A percentile compares a stretch with the other conserved stretches of the same genome.
phyloP scores from a whole-genome alignment of 2,329 filamentous ascomycete genomes.

The Nakataea oryzae region DNA sequence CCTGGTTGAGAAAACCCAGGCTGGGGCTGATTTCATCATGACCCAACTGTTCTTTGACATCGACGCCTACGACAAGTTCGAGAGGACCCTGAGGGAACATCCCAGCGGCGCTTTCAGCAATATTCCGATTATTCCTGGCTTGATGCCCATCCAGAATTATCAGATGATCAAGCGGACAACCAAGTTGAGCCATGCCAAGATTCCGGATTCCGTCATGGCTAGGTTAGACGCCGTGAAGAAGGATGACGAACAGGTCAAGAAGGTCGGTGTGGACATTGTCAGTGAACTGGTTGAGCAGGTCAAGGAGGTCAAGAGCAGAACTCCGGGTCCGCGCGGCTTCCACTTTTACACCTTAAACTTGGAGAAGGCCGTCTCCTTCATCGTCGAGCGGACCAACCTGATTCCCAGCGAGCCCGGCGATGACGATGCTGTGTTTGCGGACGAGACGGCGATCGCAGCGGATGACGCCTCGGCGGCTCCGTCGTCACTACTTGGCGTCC shows the following conservation, averaged over 20 bases:
- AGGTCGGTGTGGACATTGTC: constrained; percentile 70
- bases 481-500: constrained; percentile 20
- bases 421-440: constrained; percentile 30
- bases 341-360: constrained; percentile 97
- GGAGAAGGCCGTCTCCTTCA: constrained; percentile 91
- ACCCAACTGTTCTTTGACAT: constrained; percentile 95
- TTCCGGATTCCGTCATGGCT: constrained; percentile 61
- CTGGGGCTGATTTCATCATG: constrained; percentile 96
- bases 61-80: constrained; percentile 70
- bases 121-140: constrained; percentile 82
- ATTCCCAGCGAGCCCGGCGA: constrained; percentile 48
- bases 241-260: constrained; percentile 75
- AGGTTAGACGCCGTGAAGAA: constrained; percentile 64
- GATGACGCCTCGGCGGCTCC: constrained; percentile 20
- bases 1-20: constrained; percentile 79
- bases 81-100: constrained; percentile 65
- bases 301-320: constrained; percentile 48
- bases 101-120: constrained; percentile 76
- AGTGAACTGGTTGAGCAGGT: constrained; percentile 75
- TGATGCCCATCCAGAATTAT: constrained; percentile 98
- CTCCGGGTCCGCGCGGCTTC: constrained; percentile 60
- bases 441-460: constrained; percentile 41
- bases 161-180: constrained; percentile 90
- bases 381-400: constrained; percentile 74
- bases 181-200: constrained; percentile 81